A percentile compares a stretch with the other conserved stretches of the same genome.
These are phyloP conservation scores for Chalciporus sphaerocephalus DNA, from an alignment of 768 basidiomycete genomes.

Conservation along the genomic window DNA sequence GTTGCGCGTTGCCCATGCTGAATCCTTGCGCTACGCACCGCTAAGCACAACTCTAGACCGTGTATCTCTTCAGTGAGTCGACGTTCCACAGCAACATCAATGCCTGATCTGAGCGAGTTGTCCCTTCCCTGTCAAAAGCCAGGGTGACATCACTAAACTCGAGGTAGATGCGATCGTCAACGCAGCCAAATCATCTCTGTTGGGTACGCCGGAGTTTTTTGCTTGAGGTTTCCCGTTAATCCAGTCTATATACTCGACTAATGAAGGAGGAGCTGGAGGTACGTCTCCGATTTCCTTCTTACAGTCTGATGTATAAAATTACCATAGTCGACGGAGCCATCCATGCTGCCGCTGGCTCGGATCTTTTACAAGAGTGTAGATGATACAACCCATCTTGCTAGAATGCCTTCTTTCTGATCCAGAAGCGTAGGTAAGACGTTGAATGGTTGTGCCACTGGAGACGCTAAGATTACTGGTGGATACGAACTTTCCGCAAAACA, in stretches of 20 bases:
- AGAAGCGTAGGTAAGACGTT: conserved; percentile 65
- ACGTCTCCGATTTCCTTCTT: conserved; percentile 15
- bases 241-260: background rate
- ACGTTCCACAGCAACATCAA: background rate
- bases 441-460: conserved; percentile 65
- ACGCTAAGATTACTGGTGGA: conserved; percentile 75
- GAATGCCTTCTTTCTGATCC: conserved; percentile 1
- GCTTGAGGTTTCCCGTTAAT: background rate
- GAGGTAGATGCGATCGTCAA: conserved; percentile 75
- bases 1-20: conserved; percentile 33
- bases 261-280: conserved; percentile 77
- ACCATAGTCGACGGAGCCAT: conserved; percentile 78
- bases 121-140: conserved; percentile 37
- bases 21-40: conserved; percentile 31
- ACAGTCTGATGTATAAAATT: background rate
- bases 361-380: conserved; percentile 67
- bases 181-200: conserved; percentile 69
- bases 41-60: conserved; percentile 43
- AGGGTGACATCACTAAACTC: conserved; percentile 74
- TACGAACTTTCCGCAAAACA: conserved; percentile 68
- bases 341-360: conserved; percentile 66
- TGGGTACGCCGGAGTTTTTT: conserved; percentile 42
- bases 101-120: background rate
- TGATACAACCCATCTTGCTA: conserved; percentile 3
- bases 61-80: conserved; percentile 64